Evolutionary conservation across 2,329 filamentous ascomycete species (phyloP).

Genomic region (Aspergillus hortae): DNA sequence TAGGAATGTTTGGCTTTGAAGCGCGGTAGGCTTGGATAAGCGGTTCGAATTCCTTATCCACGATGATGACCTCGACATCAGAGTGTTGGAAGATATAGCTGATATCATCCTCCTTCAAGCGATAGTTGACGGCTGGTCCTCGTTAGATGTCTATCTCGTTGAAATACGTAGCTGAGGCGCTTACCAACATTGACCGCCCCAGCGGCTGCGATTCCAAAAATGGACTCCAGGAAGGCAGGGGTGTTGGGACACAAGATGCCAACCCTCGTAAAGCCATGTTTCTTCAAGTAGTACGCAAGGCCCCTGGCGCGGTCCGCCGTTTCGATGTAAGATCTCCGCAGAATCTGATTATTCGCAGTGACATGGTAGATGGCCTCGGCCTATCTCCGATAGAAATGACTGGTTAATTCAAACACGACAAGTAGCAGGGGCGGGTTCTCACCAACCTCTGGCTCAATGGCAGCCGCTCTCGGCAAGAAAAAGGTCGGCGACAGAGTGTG

Average conservation of each 20-base stretch:
- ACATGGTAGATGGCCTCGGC: constrained; percentile 82
- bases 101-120: constrained; percentile 79
- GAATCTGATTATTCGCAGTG: constrained; percentile 68
- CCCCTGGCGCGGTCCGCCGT: constrained; percentile 83
- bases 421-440: not conserved
- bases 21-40: constrained; percentile 66
- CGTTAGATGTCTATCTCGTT: not conserved
- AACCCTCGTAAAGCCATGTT: constrained; percentile 69
- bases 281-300: constrained; percentile 80
- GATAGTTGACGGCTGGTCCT: constrained; percentile 59
- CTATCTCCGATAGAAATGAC: constrained; percentile 25
- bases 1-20: constrained; percentile 59
- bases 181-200: constrained; percentile 70
- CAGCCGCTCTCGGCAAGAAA: constrained; percentile 80
- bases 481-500: constrained; percentile 76
- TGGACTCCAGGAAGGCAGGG: constrained; percentile 85
- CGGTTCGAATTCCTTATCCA: constrained; percentile 72
- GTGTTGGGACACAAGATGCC: constrained; percentile 91
- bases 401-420: not conserved
- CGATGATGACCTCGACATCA: constrained; percentile 82
- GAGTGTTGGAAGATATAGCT: constrained; percentile 85
- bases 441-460: constrained; percentile 74
- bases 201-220: constrained; percentile 81
- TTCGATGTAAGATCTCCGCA: constrained; percentile 75
- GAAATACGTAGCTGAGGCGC: constrained; percentile 7